These are phyloP conservation scores for Fusarium nanum DNA, from an alignment of 2,329 filamentous ascomycete species.

Conservation along the genomic window DNA sequence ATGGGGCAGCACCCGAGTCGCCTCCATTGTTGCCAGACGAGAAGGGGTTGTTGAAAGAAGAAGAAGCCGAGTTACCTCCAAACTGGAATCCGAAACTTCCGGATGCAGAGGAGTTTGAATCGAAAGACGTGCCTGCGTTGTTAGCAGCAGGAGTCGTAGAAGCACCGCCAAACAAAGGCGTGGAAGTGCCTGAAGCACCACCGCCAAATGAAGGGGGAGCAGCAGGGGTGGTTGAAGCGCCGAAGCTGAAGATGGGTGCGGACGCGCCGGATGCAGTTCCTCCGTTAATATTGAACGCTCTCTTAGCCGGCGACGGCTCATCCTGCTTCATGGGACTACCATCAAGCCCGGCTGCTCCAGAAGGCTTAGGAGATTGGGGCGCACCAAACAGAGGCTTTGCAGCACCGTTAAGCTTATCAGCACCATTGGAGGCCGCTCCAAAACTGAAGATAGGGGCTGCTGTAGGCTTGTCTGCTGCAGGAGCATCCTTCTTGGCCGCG, in stretches of 20 bases:
- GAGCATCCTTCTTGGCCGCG: slow-evolving; percentile 41
- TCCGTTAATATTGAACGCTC: slow-evolving; percentile 48
- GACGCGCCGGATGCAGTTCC: slow-evolving; percentile 39
- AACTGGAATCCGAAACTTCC: slow-evolving; percentile 51
- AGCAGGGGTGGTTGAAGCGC: slow-evolving; percentile 38
- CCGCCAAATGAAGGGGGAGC: slow-evolving; percentile 50
- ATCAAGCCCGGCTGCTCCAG: slow-evolving; percentile 52
- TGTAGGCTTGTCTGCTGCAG: slow-evolving; percentile 37
- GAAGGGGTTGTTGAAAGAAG: slow-evolving; percentile 57
- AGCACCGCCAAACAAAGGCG: slow-evolving; percentile 51
- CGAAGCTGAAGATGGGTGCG: slow-evolving; percentile 53
- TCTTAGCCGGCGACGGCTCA: slow-evolving; percentile 54
- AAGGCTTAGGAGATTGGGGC: slow-evolving; percentile 50
- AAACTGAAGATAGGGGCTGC: slow-evolving; percentile 52
- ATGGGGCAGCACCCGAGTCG: slow-evolving; percentile 37
- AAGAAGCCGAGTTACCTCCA: slow-evolving; percentile 43
- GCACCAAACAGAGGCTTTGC: slow-evolving; percentile 55
- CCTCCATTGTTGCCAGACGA: slow-evolving; percentile 46
- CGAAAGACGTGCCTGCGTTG: slow-evolving; percentile 53
- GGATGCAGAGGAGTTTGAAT: slow-evolving; percentile 44
- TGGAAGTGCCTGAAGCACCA: slow-evolving; percentile 42
- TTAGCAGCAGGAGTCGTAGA: slow-evolving; percentile 41
- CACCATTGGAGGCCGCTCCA: slow-evolving; percentile 41
- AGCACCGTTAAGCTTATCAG: slow-evolving; percentile 47
- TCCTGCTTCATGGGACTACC: slow-evolving; percentile 60